Conservation (phyloP, 2,329 filamentous ascomycete species). For the Aspergillus floridensis region DNA sequence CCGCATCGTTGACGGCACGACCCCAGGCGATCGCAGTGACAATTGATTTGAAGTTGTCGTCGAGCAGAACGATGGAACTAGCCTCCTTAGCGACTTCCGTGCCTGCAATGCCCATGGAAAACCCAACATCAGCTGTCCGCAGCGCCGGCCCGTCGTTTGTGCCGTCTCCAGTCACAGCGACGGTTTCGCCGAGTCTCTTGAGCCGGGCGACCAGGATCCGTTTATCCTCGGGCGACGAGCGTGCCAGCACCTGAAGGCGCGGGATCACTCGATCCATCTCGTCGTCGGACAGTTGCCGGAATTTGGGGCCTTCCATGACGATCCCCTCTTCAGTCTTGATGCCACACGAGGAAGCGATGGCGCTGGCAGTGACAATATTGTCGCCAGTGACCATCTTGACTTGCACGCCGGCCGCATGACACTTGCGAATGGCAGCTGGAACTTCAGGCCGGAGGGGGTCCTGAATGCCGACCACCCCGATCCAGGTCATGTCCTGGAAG, state of each 20-base stretch:
- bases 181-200: constrained; percentile 62
- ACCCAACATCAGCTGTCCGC: constrained; percentile 65
- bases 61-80: constrained; percentile 65
- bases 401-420: constrained; percentile 65
- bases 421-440: constrained; percentile 64
- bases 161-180: constrained; percentile 63
- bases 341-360: constrained; percentile 71
- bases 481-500: constrained; percentile 70
- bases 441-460: constrained; percentile 70
- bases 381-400: constrained; percentile 73
- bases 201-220: constrained; percentile 61
- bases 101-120: constrained; percentile 66
- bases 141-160: constrained; percentile 66
- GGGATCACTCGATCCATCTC: constrained; percentile 61
- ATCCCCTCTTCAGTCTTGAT: constrained; percentile 60
- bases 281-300: constrained; percentile 59
- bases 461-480: constrained; percentile 71
- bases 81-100: constrained; percentile 68
- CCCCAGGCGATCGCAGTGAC: constrained; percentile 68
- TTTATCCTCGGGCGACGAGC: constrained; percentile 67
- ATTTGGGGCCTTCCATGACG: constrained; percentile 67
- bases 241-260: constrained; percentile 61
- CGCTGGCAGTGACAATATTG: constrained; percentile 68
- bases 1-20: constrained; percentile 66
- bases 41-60: constrained; percentile 65